A percentile compares a stretch with the other conserved stretches of the same genome.
Evolutionary conservation across 2,329 filamentous ascomycete genomes (phyloP).

Genomic region (Calonectria fujianensis): DNA sequence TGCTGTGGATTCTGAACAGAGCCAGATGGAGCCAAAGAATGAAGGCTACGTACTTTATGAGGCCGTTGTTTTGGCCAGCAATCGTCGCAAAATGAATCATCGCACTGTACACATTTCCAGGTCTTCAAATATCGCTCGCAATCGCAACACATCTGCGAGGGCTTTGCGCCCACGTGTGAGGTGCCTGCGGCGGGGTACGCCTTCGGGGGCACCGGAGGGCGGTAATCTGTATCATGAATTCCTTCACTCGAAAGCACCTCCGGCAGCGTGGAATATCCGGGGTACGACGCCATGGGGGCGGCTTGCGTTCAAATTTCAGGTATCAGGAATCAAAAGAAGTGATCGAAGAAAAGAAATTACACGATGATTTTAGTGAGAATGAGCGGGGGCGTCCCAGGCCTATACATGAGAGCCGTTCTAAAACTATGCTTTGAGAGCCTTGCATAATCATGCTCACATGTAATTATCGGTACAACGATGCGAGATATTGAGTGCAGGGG

Average conservation of each 20-base stretch:
- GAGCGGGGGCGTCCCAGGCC: not conserved
- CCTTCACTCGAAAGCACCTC: not conserved
- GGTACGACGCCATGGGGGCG: not conserved
- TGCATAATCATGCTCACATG: not conserved
- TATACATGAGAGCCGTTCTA: no score
- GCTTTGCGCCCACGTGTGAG: not conserved
- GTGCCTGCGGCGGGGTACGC: not conserved
- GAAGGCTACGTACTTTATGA: conserved; percentile 9
- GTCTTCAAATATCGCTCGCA: not conserved
- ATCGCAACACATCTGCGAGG: conserved; percentile 15
- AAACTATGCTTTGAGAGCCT: not conserved
- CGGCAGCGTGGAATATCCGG: not conserved
- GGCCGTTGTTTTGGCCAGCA: conserved; percentile 35
- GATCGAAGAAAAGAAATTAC: not conserved
- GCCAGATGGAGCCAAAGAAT: not conserved
- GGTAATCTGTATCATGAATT: not conserved
- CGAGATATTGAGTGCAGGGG: not conserved
- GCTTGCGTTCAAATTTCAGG: not conserved
- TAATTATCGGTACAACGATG: not conserved
- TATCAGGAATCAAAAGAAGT: not conserved
- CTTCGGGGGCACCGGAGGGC: conserved; percentile 15
- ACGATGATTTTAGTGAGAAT: not conserved
- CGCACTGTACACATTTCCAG: conserved; percentile 32
- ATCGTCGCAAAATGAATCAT: conserved; percentile 33
- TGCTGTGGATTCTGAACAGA: not conserved